Base-by-base conservation (phyloP, 1,139 yeast genomes). In the Pichia sp. region DNA sequence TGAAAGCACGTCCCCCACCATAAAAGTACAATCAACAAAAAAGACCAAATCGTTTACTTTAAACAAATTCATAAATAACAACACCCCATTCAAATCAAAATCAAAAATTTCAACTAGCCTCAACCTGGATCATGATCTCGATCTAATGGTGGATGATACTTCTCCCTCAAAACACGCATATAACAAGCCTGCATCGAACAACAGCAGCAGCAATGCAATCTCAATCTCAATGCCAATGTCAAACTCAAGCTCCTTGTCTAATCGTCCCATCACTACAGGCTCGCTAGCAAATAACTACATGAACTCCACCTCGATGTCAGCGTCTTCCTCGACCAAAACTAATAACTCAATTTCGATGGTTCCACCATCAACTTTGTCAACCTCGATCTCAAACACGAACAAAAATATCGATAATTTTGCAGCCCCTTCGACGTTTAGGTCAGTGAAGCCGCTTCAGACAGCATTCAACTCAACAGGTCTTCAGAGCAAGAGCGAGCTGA, bases 391-490 rank as follows among this genome's bases (percentile, higher is more conserved):
- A n/a, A 34, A 47, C 26, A 10, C 19, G 16, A 30, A 45, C 19
- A 30, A n/a, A 15, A 49, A 32, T 23, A 49, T 19, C 32, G 5
- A 13, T 26, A 38, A 45, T n/a, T 45, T 42, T 45, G 45, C 49
- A 48, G 30, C 41, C 16, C 78, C 83, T n/a, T 76, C 79, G 26
- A 78, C 85, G 1, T 89, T 84, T 69, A 81, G 82, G 60, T 81
- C 82, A 55, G 95, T 87, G 36, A 87, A 86, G 66, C 96, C 97
- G 4, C 75, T 88, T 49, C 96, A 88, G 67, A 85, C 93, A 0
- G 96, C 95, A 13, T 90, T 90, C 68, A 78, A 82, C 69, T 81
- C 93, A 5, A 75, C 87, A 0, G 96, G 96, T 0, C 73, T 89
- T 47, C 69, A 85, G 57, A 87, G 92, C 58, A 89, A 89, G 71